Evolutionary conservation across 495 filamentous ascomycete genomes (phyloP), one percentile per base, ranked within the genome.

Genomic region (Penicillium mononematosum): DNA sequence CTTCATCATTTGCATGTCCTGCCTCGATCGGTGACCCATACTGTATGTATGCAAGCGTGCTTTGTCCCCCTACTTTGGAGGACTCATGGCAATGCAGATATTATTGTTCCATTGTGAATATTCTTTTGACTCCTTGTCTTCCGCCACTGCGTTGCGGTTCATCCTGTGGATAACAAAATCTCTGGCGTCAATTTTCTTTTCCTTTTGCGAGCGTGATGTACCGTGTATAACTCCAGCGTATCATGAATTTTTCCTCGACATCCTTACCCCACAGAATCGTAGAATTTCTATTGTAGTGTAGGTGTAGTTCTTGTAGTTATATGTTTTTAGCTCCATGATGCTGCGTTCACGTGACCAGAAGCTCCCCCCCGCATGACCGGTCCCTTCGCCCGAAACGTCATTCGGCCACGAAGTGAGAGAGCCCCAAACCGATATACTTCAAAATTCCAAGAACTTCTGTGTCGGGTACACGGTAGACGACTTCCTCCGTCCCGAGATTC

Each of bases 361-460:
- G 46, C 45, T 47, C 12, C 41, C 12, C 41, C 45, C 48, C 45
- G 50, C 53, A 53, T 53, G 50, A 27, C 50, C 50, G 50, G 39
- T 75, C 74, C 74, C 61, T 75, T 76, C 70, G 72, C 45, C 74
- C 74, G 74, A 74, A 62, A 69, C 61, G 69, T 71, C 69, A 70
- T 69, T 60, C 50, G 24, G 3, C 38, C n/a, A 31, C 17, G 20
- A 39, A 38, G 42, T 6, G 17, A 14, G 27, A 34, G 45, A 20
- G 4, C 10, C 10, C 6, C 16, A 39, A 20, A 11, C 39, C 50
- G 50, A 44, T 53, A 53, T 43, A 53, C 50, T 31, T 53, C 24
- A 19, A 10, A 31, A 44, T 29, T 24, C 50, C 22, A 20, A 52
- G 34, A 29, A 17, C 11, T 42, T 42, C 16, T 31, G 27, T 24